phyloP scores from a whole-genome alignment of 495 filamentous ascomycete genomes.

The Hypomontagnella monticulosa region DNA sequence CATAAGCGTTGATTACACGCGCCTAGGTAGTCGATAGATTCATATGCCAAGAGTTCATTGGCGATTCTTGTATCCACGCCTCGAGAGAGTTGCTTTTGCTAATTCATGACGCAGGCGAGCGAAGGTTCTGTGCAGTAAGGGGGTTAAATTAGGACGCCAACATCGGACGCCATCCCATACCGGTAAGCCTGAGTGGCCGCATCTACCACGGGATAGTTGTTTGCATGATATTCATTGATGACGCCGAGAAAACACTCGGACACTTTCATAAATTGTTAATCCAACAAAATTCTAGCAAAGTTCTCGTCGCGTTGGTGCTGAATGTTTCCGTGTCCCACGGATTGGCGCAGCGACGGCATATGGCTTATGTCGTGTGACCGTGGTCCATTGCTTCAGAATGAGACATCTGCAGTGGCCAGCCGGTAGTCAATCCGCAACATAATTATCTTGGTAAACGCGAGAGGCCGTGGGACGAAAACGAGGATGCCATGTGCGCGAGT shows the following conservation, averaged over 20 bases:
- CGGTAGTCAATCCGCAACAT: constrained; percentile 23
- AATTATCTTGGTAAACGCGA: constrained; percentile 27
- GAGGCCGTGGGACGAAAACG: constrained; percentile 32
- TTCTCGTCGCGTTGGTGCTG: neutral
- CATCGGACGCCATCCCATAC: constrained; percentile 15
- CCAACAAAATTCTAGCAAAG: constrained; percentile 13
- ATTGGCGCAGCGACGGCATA: neutral
- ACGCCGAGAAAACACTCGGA: constrained; percentile 3
- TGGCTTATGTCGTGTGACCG: constrained; percentile 16
- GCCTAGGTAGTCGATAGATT: constrained; percentile 1
- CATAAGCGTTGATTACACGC: constrained; percentile 1
- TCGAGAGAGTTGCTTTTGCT: constrained; percentile 3
- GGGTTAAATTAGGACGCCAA: constrained; percentile 13
- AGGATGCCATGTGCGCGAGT: constrained; percentile 37
- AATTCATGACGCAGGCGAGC: constrained; percentile 7
- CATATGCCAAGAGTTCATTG: neutral
- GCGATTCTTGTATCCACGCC: neutral
- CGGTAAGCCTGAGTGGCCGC: constrained; percentile 15
- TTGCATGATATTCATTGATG: constrained; percentile 11
- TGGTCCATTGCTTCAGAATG: constrained; percentile 11
- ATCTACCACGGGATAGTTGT: constrained; percentile 1
- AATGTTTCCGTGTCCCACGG: neutral
- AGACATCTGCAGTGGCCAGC: constrained; percentile 30
- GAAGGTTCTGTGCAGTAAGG: neutral
- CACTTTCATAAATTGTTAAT: constrained; percentile 7